Conservation (phyloP, 208 protist species). For the Novymonas esmeraldas region DNA sequence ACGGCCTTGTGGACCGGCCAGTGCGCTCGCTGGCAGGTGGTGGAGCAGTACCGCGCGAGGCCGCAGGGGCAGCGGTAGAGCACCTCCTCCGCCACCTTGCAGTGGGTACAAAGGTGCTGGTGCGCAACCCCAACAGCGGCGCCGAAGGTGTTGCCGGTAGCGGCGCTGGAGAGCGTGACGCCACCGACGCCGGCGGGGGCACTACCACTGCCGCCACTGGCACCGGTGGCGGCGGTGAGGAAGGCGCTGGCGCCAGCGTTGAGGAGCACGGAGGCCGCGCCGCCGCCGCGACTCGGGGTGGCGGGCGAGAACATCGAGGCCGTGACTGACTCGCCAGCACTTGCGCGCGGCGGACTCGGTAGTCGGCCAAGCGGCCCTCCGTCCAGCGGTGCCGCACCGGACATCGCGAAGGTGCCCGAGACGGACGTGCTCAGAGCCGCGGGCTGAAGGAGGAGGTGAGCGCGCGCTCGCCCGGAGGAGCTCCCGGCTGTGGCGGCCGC, state of each 20-base stretch:
- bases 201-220: not conserved
- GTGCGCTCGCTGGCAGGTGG: constrained; percentile 44
- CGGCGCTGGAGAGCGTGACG: not conserved
- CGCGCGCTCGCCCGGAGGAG: not conserved
- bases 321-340: not conserved
- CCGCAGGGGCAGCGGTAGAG: constrained; percentile 48
- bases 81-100: constrained; percentile 20
- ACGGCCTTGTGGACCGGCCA: constrained; percentile 39
- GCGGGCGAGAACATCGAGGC: not conserved
- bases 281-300: not conserved
- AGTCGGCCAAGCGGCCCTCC: not conserved
- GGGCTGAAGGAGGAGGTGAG: not conserved
- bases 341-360: not conserved
- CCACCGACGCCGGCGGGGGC: not conserved
- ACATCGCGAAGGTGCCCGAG: not conserved
- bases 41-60: constrained; percentile 42
- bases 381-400: not conserved
- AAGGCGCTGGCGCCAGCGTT: not conserved
- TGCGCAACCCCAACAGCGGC: not conserved
- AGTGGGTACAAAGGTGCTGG: constrained; percentile 16
- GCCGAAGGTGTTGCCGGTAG: not conserved
- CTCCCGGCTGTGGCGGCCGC: not conserved
- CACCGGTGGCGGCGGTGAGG: too few relatives aligned
- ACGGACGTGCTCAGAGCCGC: not conserved
- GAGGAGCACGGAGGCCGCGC: not conserved